These are phyloP conservation scores for Chrysoporthe puriensis DNA, from an alignment of 2,329 filamentous ascomycete species.

Conservation along the genomic window DNA sequence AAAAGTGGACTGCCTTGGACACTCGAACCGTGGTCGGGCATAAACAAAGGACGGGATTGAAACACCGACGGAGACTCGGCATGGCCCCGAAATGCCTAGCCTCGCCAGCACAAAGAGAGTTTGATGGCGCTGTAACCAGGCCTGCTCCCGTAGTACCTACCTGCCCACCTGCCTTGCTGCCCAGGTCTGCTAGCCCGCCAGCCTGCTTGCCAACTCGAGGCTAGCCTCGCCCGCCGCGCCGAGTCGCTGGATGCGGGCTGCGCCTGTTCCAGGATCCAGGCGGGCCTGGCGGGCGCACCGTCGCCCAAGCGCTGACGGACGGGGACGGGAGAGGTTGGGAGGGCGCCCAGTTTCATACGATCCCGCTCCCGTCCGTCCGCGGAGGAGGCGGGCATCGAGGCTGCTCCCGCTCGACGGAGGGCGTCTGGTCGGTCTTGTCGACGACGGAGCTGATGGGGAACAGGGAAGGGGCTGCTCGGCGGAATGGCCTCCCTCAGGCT, in stretches of 20 bases:
- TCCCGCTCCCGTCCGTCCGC: constrained; percentile 5
- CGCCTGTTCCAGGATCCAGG: background rate
- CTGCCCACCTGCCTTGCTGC: background rate
- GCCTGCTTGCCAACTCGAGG: background rate
- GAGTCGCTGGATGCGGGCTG: background rate
- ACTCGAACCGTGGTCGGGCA: background rate
- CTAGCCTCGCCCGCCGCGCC: background rate
- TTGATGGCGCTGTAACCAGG: background rate
- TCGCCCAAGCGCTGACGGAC: too few species aligned
- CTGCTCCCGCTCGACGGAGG: too few species aligned
- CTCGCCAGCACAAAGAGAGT: constrained; percentile 14
- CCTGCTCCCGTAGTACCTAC: too few species aligned
- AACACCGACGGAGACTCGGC: constrained; percentile 9
- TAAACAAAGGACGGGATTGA: constrained; percentile 17
- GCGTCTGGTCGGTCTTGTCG: background rate
- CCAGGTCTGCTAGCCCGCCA: background rate
- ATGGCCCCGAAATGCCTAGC: constrained; percentile 8
- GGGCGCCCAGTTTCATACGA: constrained; percentile 25
- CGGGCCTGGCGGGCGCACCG: constrained; percentile 6
- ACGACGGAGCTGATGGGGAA: background rate
- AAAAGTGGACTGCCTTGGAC: background rate
- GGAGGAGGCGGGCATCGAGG: too few species aligned
- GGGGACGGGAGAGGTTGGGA: background rate
- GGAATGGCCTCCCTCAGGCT: constrained; percentile 25
- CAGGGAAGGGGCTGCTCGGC: constrained; percentile 26